Evolutionary conservation across 2,329 filamentous ascomycete genomes (phyloP).

Genomic region (Rutstroemia sp.): DNA sequence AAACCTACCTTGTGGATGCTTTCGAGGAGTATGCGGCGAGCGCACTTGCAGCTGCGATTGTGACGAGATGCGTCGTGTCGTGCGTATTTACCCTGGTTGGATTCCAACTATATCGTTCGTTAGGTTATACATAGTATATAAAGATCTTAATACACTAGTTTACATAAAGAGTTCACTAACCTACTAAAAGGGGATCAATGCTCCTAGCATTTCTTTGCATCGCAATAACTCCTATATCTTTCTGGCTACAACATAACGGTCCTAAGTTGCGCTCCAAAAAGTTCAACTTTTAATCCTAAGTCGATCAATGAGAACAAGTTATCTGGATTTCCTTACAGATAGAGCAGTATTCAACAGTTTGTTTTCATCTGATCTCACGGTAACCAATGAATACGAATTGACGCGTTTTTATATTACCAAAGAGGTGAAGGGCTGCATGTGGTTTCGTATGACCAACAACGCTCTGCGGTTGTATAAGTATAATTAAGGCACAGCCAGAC

Average conservation of each 20-base stretch:
- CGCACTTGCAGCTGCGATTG: background rate
- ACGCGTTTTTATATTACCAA: no score
- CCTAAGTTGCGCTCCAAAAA: background rate
- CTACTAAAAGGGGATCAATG: background rate
- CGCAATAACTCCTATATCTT: background rate
- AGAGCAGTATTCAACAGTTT: no score
- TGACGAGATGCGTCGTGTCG: background rate
- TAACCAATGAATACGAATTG: no score
- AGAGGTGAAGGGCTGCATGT: no score
- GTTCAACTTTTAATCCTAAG: background rate
- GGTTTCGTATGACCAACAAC: no score
- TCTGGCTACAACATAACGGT: background rate
- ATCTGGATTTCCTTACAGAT: no score
- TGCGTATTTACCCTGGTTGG: background rate
- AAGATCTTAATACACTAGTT: background rate
- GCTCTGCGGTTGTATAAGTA: no score
- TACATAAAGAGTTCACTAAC: background rate
- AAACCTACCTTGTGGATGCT: background rate
- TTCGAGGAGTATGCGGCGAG: background rate
- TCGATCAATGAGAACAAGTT: no score
- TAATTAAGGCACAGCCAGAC: no score
- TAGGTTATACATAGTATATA: background rate
- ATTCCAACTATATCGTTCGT: background rate
- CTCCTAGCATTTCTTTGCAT: background rate
- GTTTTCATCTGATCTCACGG: no score